These are phyloP conservation scores for Niebla homalea DNA, from an alignment of 495 filamentous ascomycete genomes.

Conservation along the genomic window DNA sequence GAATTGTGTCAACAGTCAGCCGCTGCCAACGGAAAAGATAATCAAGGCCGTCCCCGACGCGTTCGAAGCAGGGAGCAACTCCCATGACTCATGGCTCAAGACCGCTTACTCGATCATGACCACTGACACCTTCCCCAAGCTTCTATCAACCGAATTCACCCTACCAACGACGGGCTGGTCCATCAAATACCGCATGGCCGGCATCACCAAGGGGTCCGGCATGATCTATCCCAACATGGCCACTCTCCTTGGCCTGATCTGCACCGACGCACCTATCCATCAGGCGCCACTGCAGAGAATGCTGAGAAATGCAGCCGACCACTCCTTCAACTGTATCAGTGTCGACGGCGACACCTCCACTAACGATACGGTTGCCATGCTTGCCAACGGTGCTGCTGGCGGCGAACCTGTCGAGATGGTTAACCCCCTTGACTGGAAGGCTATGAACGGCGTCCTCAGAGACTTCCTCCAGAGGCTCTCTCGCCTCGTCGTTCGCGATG, in stretches of 20 bases:
- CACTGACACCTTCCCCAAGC: slow-evolving; percentile 97
- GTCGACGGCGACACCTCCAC: slow-evolving; percentile 95
- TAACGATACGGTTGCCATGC: slow-evolving; percentile 87
- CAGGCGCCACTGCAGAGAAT: slow-evolving; percentile 51
- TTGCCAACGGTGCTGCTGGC: slow-evolving; percentile 89
- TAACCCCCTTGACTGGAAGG: slow-evolving; percentile 48
- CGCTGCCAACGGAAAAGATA: slow-evolving; percentile 85
- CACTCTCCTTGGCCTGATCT: slow-evolving; percentile 84
- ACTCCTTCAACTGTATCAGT: slow-evolving; percentile 92
- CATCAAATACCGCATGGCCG: slow-evolving; percentile 69
- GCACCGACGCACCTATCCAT: slow-evolving; percentile 79
- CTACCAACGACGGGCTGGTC: slow-evolving; percentile 63
- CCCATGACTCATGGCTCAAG: slow-evolving; percentile 74
- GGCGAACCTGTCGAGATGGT: slow-evolving; percentile 44
- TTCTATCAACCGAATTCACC: slow-evolving; percentile 69
- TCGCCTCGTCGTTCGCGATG: slow-evolving; percentile 87
- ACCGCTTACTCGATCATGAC: slow-evolving; percentile 93
- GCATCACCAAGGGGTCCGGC: slow-evolving; percentile 95
- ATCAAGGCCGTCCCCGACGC: slow-evolving; percentile 65
- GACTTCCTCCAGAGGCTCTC: slow-evolving; percentile 71
- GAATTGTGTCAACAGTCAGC: slow-evolving; percentile 33
- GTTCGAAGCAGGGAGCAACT: slow-evolving; percentile 49
- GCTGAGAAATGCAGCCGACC: slow-evolving; percentile 62
- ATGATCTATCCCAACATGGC: slow-evolving; percentile 99
- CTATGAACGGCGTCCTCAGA: slow-evolving; percentile 56